Percentiles rank a stretch among this genome's conserved stretches.
phyloP scores from a whole-genome alignment of 2,329 filamentous ascomycete genomes.

The Hypoxylon sp. region DNA sequence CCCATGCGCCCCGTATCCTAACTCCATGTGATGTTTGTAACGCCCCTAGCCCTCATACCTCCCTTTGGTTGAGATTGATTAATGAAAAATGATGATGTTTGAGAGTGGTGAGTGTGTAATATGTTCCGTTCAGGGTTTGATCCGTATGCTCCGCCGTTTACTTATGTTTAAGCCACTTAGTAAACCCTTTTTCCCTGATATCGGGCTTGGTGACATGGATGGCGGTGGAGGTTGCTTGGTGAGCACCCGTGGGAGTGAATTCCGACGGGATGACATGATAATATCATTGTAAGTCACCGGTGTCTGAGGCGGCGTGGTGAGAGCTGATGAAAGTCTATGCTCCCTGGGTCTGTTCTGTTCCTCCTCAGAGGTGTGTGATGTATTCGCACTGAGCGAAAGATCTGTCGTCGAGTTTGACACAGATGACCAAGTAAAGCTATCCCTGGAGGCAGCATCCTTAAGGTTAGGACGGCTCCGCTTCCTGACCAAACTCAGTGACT shows the following conservation, averaged over 20 bases:
- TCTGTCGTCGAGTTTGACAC: slow-evolving; percentile 51
- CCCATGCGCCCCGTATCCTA: slow-evolving; percentile 37
- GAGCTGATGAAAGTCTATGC: slow-evolving; percentile 46
- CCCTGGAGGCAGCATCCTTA: slow-evolving; percentile 55
- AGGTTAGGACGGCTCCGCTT: slow-evolving; percentile 69
- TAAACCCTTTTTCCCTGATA: slow-evolving; percentile 53
- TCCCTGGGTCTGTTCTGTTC: slow-evolving; percentile 53
- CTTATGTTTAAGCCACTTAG: slow-evolving; percentile 56
- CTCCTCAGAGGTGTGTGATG: slow-evolving; percentile 52
- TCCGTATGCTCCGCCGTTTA: slow-evolving; percentile 59
- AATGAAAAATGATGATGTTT: slow-evolving; percentile 20
- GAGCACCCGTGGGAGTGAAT: slow-evolving; percentile 52
- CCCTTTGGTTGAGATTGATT: slow-evolving; percentile 17
- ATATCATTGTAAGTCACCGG: slow-evolving; percentile 66
- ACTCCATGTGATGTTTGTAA: slow-evolving; percentile 32
- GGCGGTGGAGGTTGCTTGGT: slow-evolving; percentile 43
- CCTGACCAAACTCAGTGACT: slow-evolving; percentile 68
- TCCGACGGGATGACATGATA: slow-evolving; percentile 61
- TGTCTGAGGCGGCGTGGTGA: slow-evolving; percentile 48
- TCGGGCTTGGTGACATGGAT: slow-evolving; percentile 45
- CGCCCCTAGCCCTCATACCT: slow-evolving; percentile 25
- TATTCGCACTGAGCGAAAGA: slow-evolving; percentile 41
- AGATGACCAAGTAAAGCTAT: slow-evolving; percentile 53
- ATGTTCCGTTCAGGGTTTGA: slow-evolving; percentile 43
- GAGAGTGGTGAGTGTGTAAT: slow-evolving; percentile 7